Evolutionary conservation across 345 rosid genomes (phyloP).

Genomic region (Eucalyptus regnans): DNA sequence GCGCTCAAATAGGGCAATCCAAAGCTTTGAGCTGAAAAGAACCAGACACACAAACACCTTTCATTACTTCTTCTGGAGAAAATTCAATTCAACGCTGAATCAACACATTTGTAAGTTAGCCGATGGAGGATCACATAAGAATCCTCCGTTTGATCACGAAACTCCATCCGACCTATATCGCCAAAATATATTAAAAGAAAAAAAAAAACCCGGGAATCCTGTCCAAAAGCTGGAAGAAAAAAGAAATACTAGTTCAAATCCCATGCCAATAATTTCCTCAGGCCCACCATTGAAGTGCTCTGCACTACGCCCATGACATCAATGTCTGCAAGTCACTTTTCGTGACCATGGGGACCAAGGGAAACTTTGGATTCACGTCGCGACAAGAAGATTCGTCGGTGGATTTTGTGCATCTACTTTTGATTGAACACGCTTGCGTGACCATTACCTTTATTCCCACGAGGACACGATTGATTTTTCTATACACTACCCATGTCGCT

Average conservation of each 20-base stretch:
- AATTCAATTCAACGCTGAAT: neutral
- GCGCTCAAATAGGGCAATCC: constrained; percentile 65
- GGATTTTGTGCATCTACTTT: neutral
- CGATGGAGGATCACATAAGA: neutral
- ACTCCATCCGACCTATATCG: neutral
- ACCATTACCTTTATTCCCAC: neutral
- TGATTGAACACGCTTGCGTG: neutral
- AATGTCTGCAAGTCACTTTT: neutral
- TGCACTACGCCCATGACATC: neutral
- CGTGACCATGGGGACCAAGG: neutral
- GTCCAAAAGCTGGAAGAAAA: neutral
- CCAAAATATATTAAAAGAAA: neutral
- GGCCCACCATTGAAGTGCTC: neutral
- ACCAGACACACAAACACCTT: neutral
- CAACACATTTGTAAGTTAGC: neutral
- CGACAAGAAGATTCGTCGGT: neutral
- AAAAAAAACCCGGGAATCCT: neutral
- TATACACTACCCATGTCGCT: neutral
- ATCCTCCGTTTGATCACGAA: neutral
- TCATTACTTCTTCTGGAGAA: neutral
- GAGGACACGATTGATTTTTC: neutral
- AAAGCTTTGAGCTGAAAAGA: constrained; percentile 37
- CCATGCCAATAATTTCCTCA: neutral
- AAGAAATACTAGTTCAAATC: neutral
- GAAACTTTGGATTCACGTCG: neutral